Evolutionary conservation across 2,329 filamentous ascomycete genomes (phyloP), one percentile per base, ranked within the genome.

Genomic region (Pestalotiopsis sp.): DNA sequence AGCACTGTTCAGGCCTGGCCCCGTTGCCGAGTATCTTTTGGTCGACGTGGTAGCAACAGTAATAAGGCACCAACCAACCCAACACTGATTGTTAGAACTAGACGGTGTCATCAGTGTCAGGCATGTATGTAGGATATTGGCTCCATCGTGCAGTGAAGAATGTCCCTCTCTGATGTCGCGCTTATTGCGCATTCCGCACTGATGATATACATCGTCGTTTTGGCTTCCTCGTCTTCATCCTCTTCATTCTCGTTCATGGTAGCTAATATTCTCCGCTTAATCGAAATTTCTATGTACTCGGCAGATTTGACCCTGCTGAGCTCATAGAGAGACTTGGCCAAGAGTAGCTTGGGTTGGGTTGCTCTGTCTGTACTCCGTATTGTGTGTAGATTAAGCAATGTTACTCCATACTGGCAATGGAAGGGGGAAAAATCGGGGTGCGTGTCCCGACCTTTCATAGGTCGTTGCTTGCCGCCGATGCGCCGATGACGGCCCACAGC

Each of bases 401-500:
- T n/a, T 75, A 73, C 75, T 75, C 74, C 69, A 9, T 17, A 52
- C 7, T 9, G n/a, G 45, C 7, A 14, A 52, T 36, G n/a, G 70
- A 70, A 71, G 73, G 72, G 72, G 20, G 68, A 71, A 74, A 75
- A 66, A 67, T 64, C 67, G 62, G 59, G 68, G 65, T 65, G 59
- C 66, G 7, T 41, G 31, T 70, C 71, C 74, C 72, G 75, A 76
- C 80, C 80, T 82, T 81, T 82, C 79, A 81, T 73, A 75, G 75
- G 70, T 75, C 75, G 73, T 72, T 75, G 78, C 72, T 82, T 81
- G 76, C 79, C 80, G 80, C 80, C 78, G 75, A 74, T 71, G 70
- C 68, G 70, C 66, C 69, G 66, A 70, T 65, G 60, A 72, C 71
- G 69, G 71, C 58, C 66, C 57, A 61, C 57, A 66, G 64, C 23